phyloP scores from a whole-genome alignment of 257 asterid genomes.

The Cynanchum wilfordii region DNA sequence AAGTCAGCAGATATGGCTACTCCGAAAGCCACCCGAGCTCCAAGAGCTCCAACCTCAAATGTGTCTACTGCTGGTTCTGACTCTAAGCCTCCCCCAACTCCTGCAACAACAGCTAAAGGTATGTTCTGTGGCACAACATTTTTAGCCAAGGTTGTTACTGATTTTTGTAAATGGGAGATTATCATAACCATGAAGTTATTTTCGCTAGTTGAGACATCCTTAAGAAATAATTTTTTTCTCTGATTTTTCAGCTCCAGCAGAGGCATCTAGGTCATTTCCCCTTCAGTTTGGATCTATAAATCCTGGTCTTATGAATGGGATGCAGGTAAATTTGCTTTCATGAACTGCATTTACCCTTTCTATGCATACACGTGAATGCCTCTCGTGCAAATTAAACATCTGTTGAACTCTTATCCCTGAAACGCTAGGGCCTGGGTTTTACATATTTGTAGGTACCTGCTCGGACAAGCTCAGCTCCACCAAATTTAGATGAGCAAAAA shows the following conservation, averaged over 20 bases:
- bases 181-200: not conserved
- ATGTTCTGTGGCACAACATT: conserved; percentile 15
- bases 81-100: conserved; percentile 36
- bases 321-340: conserved; percentile 53
- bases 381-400: not conserved
- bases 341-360: conserved; percentile 10
- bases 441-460: conserved; percentile 64
- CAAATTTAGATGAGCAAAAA: conserved; percentile 91
- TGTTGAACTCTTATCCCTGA: conserved; percentile 12
- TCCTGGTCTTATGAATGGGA: conserved; percentile 72
- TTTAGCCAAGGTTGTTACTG: conserved; percentile 5
- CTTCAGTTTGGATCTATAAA: conserved; percentile 91
- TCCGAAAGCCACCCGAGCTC: conserved; percentile 44
- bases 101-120: conserved; percentile 68
- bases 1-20: conserved; percentile 31
- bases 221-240: not conserved
- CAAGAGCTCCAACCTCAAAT: conserved; percentile 45
- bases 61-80: conserved; percentile 42
- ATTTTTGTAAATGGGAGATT: not conserved
- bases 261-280: conserved; percentile 54
- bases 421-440: conserved; percentile 13
- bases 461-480: conserved; percentile 92
- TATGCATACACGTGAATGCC: not conserved
- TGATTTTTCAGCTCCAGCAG: conserved; percentile 49
- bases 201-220: conserved; percentile 14